Evolutionary conservation across 2,329 filamentous ascomycete genomes (phyloP), one percentile per base, ranked within the genome.

Genomic region (Escovopsis sp.): DNA sequence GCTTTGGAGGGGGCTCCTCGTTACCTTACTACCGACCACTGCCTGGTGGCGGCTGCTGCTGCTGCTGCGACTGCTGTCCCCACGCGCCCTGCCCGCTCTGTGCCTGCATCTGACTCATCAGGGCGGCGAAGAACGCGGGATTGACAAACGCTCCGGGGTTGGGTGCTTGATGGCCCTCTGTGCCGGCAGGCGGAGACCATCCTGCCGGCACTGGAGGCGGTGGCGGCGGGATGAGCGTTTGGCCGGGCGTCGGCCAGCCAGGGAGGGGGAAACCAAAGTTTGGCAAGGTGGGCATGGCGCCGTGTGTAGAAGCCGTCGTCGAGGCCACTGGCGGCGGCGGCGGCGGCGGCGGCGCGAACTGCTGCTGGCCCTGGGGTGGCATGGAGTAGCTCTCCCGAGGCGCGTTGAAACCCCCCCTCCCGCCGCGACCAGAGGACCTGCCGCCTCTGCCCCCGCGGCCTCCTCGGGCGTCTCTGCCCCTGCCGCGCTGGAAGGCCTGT

Each of bases 121-220:
- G 47, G 4, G 65, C 67, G 35, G 70, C 67, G 45, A 79, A 65
- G 53, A 80, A 71, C 2, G 70, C 67, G 4, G 75, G 75, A 48
- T 77, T 78, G 45, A 77, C 67, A 49, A 73, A 73, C 9, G 69
- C 61, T 7, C 47, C 67, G 39, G 62, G 38, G 57, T 56, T 33
- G 12, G 64, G 54, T 35, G 62, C 48, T 37, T 50, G 48, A 33
- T 61, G 61, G 37, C 46, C 62, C 54, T 49, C 57, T 26, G 48
- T 51, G 44, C 58, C 54, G 35, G 55, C 50, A 23, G 53, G 53
- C 8, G 28, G 28, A 11, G 28, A 32, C 55, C 57, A 59, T 15
- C 40, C 39, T 11, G 28, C 28, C 8, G 28, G 28, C 28, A 32
- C 35, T 39, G 45, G 36, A 9, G 67, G 64, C 2, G 65, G 66